Conservation (phyloP, 768 basidiomycete genomes). For the Pholiota conissans region DNA sequence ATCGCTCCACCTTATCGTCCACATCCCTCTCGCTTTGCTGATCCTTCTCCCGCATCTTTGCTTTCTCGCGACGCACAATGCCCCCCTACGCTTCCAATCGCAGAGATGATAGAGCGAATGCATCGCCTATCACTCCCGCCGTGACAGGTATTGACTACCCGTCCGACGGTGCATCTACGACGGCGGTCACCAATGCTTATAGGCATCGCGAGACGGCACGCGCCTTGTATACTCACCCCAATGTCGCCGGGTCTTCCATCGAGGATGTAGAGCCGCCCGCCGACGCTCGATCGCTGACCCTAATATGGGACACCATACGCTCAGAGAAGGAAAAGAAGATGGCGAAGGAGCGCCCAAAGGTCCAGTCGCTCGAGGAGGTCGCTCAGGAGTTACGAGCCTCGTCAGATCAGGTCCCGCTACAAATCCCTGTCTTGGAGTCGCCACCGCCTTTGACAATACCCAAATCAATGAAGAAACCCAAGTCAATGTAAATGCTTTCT, state of each 20-base stretch:
- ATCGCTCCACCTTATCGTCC: conserved; percentile 20
- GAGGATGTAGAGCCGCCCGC: conserved; percentile 43
- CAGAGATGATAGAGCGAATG: conserved; percentile 30
- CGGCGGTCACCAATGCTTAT: conserved; percentile 31
- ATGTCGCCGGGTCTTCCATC: conserved; percentile 41
- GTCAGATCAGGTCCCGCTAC: conserved; percentile 32
- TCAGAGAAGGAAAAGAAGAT: conserved; percentile 65
- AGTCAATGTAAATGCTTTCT: conserved; percentile 52
- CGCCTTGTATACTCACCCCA: conserved; percentile 36
- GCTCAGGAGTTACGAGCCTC: conserved; percentile 33
- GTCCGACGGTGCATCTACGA: conserved; percentile 36
- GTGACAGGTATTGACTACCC: conserved; percentile 52
- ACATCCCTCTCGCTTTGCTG: conserved; percentile 16
- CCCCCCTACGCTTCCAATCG: conserved; percentile 26
- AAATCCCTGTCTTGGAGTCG: conserved; percentile 38
- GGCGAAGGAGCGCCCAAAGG: conserved; percentile 68
- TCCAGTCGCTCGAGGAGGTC: conserved; percentile 61
- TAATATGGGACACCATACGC: conserved; percentile 67
- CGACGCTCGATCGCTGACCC: conserved; percentile 47
- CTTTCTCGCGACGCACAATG: conserved; percentile 19
- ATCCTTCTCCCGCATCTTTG: conserved; percentile 5
- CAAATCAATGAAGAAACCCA: conserved; percentile 54
- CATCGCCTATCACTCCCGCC: conserved; percentile 43
- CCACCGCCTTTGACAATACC: conserved; percentile 32
- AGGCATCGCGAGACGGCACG: conserved; percentile 25